These are phyloP conservation scores for Metarhizium sp. DNA, from an alignment of 2,329 filamentous ascomycete genomes.

Conservation along the genomic window DNA sequence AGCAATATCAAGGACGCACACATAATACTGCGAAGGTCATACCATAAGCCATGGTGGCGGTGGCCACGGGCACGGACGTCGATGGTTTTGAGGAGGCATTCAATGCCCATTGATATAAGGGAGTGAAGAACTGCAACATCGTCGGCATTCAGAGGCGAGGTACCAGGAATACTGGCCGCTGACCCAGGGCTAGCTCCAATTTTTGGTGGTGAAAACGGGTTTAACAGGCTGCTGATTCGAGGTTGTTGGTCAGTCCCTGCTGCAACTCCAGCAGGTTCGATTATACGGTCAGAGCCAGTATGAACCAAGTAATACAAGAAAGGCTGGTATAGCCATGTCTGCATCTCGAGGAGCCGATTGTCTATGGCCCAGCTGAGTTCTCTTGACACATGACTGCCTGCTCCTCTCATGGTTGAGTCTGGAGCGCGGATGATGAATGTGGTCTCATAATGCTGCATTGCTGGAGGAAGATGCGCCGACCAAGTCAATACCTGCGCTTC, in stretches of 20 bases:
- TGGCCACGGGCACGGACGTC: constrained; percentile 12
- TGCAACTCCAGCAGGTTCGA: constrained; percentile 3
- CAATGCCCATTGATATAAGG: constrained; percentile 11
- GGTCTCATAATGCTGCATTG: constrained; percentile 11
- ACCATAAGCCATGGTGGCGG: constrained; percentile 18
- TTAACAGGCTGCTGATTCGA: no score
- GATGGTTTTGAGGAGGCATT: constrained; percentile 14
- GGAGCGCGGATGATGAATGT: constrained; percentile 1
- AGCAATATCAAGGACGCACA: constrained; percentile 9
- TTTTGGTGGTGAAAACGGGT: no score
- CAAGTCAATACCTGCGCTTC: constrained; percentile 15
- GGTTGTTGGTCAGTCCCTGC: no score
- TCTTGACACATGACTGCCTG: constrained; percentile 10
- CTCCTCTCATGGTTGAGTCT: constrained; percentile 1
- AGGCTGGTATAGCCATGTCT: constrained; percentile 10
- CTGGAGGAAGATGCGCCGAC: constrained; percentile 11
- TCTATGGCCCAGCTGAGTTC: constrained; percentile 15
- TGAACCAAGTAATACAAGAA: constrained; percentile 11
- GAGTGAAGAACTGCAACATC: constrained; percentile 6
- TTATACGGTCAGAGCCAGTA: neutral
- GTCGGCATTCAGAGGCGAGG: no score
- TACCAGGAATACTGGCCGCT: no score
- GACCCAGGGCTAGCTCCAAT: no score
- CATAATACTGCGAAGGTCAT: constrained; percentile 13
- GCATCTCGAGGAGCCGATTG: constrained; percentile 14